A percentile compares a stretch with the other conserved stretches of the same genome.
phyloP scores from a whole-genome alignment of 345 rosid species.

The Durio zibethinus region DNA sequence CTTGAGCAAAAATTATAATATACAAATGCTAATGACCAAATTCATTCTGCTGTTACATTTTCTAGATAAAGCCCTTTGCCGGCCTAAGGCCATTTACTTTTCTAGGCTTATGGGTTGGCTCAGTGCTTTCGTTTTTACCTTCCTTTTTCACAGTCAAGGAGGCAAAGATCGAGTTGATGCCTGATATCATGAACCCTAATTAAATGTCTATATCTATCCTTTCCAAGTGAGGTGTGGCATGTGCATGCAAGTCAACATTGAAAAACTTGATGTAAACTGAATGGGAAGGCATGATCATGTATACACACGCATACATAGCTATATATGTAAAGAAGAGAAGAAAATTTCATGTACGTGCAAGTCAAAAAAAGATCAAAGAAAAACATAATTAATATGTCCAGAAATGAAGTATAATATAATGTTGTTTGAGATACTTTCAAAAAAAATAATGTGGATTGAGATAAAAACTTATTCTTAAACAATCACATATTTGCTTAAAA shows the following conservation, averaged over 20 bases:
- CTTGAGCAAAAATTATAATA: neutral
- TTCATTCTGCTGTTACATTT: neutral
- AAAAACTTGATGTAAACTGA: neutral
- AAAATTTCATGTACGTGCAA: neutral
- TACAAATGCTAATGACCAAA: neutral
- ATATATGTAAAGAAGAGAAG: neutral
- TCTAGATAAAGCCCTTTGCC: neutral
- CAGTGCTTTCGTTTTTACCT: neutral
- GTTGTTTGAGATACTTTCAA: no score
- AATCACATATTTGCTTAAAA: no score
- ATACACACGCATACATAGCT: no score
- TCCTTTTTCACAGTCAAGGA: neutral
- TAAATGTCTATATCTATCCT: neutral
- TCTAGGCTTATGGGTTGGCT: neutral
- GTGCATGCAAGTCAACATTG: neutral
- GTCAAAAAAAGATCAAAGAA: no score
- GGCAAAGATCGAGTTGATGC: neutral
- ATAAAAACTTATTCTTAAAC: no score
- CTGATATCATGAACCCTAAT: neutral
- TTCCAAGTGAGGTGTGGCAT: neutral
- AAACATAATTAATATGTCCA: no score
- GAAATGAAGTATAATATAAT: no score
- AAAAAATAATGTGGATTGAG: no score
- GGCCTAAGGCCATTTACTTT: neutral
- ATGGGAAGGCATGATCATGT: neutral